phyloP scores from a whole-genome alignment of 78 protist genomes.

The Carpediemonas membranifera region DNA sequence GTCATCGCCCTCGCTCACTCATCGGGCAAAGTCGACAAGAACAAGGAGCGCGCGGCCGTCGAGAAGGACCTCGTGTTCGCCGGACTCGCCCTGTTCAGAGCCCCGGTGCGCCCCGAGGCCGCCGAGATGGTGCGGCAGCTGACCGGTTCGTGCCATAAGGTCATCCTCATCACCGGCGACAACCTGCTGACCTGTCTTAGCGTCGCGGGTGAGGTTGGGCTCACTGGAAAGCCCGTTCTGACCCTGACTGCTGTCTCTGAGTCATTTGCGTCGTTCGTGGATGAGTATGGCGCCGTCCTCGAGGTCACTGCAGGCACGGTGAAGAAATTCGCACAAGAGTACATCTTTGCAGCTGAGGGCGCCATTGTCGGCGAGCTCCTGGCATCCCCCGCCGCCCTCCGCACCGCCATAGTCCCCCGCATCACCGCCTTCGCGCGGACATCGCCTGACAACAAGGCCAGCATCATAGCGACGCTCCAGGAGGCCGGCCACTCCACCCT shows the following conservation, averaged over 20 bases:
- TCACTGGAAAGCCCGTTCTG: constrained; percentile 11
- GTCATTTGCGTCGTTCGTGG: no score
- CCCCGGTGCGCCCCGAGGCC: neutral
- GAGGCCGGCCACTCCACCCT: neutral
- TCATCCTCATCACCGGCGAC: constrained; percentile 96
- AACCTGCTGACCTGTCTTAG: constrained; percentile 73
- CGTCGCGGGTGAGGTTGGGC: constrained; percentile 68
- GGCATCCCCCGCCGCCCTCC: no score
- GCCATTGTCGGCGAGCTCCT: no score
- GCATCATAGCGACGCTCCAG: neutral
- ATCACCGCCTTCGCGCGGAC: neutral
- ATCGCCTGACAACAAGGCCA: neutral
- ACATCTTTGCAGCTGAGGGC: no score
- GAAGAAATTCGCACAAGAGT: no score
- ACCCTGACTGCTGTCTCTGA: no score
- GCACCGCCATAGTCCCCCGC: no score
- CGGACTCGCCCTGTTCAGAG: constrained; percentile 66
- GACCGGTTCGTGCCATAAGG: neutral
- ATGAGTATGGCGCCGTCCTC: no score
- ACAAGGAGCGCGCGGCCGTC: constrained; percentile 26
- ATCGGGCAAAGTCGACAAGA: no score
- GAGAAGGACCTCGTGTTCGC: constrained; percentile 69
- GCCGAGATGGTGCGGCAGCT: neutral
- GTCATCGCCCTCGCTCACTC: constrained; percentile 40
- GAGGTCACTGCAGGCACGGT: no score